A percentile compares a stretch with the other conserved stretches of the same genome.
Conservation (phyloP, 192 early-diverging fungal species). For the Coemansia sp. region DNA sequence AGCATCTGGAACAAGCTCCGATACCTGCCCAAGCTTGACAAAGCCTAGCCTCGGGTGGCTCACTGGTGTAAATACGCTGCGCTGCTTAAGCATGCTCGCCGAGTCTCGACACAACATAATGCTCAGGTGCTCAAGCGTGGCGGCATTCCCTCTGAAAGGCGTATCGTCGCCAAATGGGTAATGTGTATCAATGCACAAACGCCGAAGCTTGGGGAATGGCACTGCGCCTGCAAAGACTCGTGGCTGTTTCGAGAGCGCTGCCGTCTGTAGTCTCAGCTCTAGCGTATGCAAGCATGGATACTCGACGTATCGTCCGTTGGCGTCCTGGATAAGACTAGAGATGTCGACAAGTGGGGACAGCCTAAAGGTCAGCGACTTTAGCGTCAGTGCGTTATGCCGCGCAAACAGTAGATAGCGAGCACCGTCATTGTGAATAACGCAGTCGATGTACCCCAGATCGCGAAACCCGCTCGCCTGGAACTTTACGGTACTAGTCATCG, state of each 20-base stretch:
- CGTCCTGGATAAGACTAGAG: background rate
- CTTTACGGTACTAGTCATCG: too few relatives aligned
- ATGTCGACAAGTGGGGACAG: background rate
- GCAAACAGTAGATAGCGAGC: background rate
- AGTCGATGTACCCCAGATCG: background rate
- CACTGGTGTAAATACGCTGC: background rate
- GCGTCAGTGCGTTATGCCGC: background rate
- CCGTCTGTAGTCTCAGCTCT: background rate
- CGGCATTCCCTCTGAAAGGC: background rate
- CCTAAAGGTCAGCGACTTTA: background rate
- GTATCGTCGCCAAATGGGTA: background rate
- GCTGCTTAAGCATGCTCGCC: background rate
- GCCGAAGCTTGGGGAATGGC: background rate
- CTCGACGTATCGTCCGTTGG: background rate
- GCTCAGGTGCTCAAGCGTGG: background rate
- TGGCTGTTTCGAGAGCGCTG: background rate
- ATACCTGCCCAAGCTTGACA: background rate
- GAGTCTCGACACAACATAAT: background rate
- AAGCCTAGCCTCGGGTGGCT: background rate
- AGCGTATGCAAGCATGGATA: background rate
- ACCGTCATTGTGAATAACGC: background rate
- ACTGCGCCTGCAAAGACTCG: background rate
- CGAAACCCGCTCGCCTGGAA: too few relatives aligned
- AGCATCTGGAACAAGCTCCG: background rate
- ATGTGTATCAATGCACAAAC: background rate